Conservation (phyloP, 2,329 filamentous ascomycete species). For the Bertia moriformis region DNA sequence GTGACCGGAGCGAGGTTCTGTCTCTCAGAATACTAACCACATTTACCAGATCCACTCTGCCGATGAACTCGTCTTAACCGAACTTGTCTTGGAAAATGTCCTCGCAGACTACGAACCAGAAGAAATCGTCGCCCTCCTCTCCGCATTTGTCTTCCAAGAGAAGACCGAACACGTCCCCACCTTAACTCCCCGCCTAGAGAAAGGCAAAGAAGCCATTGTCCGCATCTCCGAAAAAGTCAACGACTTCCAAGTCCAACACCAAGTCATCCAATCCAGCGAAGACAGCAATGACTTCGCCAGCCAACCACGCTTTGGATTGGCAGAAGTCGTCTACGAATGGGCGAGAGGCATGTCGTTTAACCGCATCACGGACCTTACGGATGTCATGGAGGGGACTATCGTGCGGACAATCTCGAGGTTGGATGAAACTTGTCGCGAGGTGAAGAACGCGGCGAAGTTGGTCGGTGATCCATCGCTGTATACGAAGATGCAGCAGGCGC, state of each 20-base stretch:
- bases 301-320: conserved; percentile 75
- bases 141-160: conserved; percentile 93
- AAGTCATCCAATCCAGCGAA: conserved; percentile 80
- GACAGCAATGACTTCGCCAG: conserved; percentile 87
- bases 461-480: conserved; percentile 89
- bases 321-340: conserved; percentile 98
- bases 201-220: conserved; percentile 72
- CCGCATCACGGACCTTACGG: conserved; percentile 88
- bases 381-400: conserved; percentile 94
- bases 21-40: conserved; percentile 3
- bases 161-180: conserved; percentile 75
- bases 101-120: conserved; percentile 89
- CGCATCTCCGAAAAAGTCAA: conserved; percentile 88
- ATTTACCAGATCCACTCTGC: conserved; percentile 67
- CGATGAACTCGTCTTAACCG: conserved; percentile 88
- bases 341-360: conserved; percentile 96
- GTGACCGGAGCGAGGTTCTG: conserved; percentile 2
- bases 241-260: conserved; percentile 71
- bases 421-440: conserved; percentile 91
- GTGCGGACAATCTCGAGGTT: conserved; percentile 84
- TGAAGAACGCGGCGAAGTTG: conserved; percentile 90
- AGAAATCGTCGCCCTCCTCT: conserved; percentile 87
- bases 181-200: conserved; percentile 67
- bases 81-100: conserved; percentile 91
- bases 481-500: conserved; percentile 90